Base-by-base conservation (phyloP, 441 rosid species). In the Euphorbia neoarborescens region DNA sequence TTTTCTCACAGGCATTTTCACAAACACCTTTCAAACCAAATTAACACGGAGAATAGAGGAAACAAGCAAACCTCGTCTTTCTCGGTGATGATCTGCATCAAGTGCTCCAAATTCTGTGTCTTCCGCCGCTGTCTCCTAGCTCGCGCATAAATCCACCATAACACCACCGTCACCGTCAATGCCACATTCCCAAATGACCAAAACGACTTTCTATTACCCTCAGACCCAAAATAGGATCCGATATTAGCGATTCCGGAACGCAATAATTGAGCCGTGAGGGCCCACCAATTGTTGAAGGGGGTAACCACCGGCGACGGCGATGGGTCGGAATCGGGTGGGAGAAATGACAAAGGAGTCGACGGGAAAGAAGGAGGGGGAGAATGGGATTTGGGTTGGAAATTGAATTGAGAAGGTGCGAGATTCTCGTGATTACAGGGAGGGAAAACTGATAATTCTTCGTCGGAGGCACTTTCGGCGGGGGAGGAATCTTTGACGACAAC, bases 341-440 rank as follows among this genome's bases (percentile, higher is more conserved):
- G 20, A 51, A 34, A 69, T 0, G 44, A 34, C 12, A 54, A 30
- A 3, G 67, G 25, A 40, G 66, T 17, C 12, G 54, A 27, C 56
- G 65, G 56, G 11, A 38, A 35, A 4, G 71, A 54, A 28, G 68
- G 54, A 2, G 70, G 27, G 7, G 51, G 50, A 2, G 56, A 40
- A 17, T 48, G 37, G 44, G 62, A 3, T 32, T 46, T 42, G 7
- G 74, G 60, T 35, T 62, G 32, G 28, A 13, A 34, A 53, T 71
- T 68, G 63, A 51, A 73, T 38, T 22, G 32, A 30, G 70, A 66
- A 11, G 78, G 75, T 4, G 10, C 0, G 75, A 91, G 91, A 81
- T 91, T 89, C 77, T 91, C 97, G 42, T 89, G 97, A 77, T 85
- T 78, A 75, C 78, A 70, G 11, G 93, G 97, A 35, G 93, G 97